A percentile compares a stretch with the other conserved stretches of the same genome.
phyloP scores from a whole-genome alignment of 345 rosid genomes.

The Eucalyptus shirleyi region DNA sequence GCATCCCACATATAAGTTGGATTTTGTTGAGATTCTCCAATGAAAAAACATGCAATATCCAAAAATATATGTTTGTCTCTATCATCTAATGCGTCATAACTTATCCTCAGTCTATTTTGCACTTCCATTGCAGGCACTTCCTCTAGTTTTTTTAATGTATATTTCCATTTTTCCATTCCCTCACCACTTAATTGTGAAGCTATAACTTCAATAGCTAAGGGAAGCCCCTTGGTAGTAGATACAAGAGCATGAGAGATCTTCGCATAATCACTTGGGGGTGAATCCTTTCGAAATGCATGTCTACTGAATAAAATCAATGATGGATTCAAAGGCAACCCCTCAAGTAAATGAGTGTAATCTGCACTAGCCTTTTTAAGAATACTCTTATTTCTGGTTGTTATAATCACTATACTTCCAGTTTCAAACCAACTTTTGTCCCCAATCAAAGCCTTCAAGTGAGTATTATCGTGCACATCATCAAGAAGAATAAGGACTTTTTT shows the following conservation, averaged over 20 bases:
- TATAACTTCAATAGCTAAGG: background rate
- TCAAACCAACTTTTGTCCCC: rapidly evolving
- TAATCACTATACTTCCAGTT: no score
- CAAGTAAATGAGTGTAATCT: rapidly evolving
- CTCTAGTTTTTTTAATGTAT: background rate
- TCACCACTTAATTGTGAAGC: background rate
- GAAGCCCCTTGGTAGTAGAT: no score
- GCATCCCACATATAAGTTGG: background rate
- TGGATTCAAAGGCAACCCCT: rapidly evolving
- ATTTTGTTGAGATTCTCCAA: background rate
- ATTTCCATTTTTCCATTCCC: background rate
- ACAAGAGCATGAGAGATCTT: rapidly evolving
- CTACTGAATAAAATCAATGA: no score
- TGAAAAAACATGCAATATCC: background rate
- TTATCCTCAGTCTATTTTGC: background rate
- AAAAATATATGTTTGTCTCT: background rate
- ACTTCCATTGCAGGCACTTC: background rate
- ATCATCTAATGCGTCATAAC: rapidly evolving
- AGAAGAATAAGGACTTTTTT: no score
- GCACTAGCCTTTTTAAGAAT: no score
- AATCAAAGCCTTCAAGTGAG: no score
- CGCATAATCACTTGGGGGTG: rapidly evolving
- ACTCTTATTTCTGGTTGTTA: rapidly evolving
- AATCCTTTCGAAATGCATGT: no score
- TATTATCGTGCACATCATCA: no score